Conservation (phyloP, 2,329 filamentous ascomycete species). For the Exophiala calicioides region DNA sequence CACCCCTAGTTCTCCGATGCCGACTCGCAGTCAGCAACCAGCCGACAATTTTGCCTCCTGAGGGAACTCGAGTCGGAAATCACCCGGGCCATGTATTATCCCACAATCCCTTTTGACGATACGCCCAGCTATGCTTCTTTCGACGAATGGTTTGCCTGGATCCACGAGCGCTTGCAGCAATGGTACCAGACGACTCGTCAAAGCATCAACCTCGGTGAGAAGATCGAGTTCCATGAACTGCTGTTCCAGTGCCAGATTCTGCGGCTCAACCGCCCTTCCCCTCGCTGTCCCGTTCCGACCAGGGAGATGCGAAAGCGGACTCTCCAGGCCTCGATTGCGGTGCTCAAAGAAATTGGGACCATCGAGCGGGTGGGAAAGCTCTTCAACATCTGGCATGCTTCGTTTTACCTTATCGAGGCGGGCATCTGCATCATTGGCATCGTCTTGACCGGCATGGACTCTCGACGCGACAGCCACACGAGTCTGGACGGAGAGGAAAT, state of each 20-base stretch:
- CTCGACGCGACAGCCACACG: neutral
- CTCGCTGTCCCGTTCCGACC: slow-evolving; percentile 6
- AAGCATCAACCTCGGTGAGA: slow-evolving; percentile 15
- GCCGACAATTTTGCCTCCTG: slow-evolving; percentile 10
- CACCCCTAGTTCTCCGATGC: slow-evolving; percentile 11
- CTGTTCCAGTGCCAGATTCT: slow-evolving; percentile 16
- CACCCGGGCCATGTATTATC: slow-evolving; percentile 12
- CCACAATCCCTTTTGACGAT: neutral
- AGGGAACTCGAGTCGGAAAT: slow-evolving; percentile 15
- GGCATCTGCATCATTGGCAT: slow-evolving; percentile 5
- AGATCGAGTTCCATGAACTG: slow-evolving; percentile 19
- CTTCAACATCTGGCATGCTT: slow-evolving; percentile 21
- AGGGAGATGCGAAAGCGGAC: slow-evolving; percentile 13
- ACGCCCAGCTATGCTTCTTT: slow-evolving; percentile 2
- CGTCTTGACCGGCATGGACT: slow-evolving; percentile 4
- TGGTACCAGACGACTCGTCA: slow-evolving; percentile 15
- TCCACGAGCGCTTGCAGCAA: slow-evolving; percentile 6
- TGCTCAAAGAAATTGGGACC: slow-evolving; percentile 13
- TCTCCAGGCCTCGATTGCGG: slow-evolving; percentile 9
- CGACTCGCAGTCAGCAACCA: slow-evolving; percentile 9
- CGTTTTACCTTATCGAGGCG: slow-evolving; percentile 11
- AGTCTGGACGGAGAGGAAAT: slow-evolving; percentile 12
- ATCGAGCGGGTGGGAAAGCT: slow-evolving; percentile 16
- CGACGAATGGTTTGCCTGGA: slow-evolving; percentile 3
- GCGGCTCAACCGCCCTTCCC: slow-evolving; percentile 17